phyloP scores from a whole-genome alignment of 805 yeast species.

The Candida pseudofarinosa region DNA sequence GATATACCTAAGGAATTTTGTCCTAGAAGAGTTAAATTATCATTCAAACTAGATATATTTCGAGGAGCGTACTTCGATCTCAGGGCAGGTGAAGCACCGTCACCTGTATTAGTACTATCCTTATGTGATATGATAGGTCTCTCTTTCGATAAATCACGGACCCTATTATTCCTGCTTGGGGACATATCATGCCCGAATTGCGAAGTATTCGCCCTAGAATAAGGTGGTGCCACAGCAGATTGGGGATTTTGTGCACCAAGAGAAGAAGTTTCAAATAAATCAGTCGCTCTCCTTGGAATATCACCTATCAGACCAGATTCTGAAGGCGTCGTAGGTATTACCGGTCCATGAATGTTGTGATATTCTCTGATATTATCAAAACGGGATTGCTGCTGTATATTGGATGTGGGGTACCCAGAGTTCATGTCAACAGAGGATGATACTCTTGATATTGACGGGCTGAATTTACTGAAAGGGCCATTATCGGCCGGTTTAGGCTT shows the following conservation, averaged over 20 bases:
- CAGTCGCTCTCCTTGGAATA: neutral
- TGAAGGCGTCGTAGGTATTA: neutral
- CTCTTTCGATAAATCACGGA: neutral
- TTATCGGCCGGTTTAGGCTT: slow-evolving; percentile 34
- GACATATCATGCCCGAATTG: neutral
- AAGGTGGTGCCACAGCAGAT: neutral
- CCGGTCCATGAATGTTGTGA: neutral
- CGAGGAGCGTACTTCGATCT: neutral
- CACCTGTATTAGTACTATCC: neutral
- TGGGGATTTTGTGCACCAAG: slow-evolving; percentile 1
- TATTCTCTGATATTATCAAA: slow-evolving; percentile 1
- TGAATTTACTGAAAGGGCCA: slow-evolving; percentile 67
- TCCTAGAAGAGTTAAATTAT: neutral
- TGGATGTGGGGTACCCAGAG: slow-evolving; percentile 8
- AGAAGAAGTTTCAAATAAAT: neutral
- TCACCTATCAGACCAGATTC: slow-evolving; percentile 3
- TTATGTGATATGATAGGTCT: neutral
- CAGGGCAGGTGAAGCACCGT: neutral
- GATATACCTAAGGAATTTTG: neutral
- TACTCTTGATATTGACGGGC: slow-evolving; percentile 63
- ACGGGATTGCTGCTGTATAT: slow-evolving; percentile 7
- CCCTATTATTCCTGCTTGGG: neutral
- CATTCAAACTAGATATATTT: neutral
- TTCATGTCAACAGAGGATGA: slow-evolving; percentile 37
- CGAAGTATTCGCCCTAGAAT: neutral